phyloP scores from a whole-genome alignment of 73 alveolate genomes.

The Uronychia setigera region DNA sequence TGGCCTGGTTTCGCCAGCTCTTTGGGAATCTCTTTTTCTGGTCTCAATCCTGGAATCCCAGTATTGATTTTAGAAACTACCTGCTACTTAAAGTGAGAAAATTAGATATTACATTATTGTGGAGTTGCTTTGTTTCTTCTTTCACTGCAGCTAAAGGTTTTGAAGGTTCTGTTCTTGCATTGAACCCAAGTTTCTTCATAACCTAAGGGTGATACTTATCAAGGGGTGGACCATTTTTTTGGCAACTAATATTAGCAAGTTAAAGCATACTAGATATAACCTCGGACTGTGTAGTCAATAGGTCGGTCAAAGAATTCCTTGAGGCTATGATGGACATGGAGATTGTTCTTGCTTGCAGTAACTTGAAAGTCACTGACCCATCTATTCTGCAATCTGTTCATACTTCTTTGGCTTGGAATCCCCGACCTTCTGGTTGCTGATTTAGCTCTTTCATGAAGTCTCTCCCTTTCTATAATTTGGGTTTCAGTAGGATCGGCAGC shows the following conservation, averaged over 20 bases:
- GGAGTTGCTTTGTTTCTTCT: neutral
- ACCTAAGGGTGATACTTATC: neutral
- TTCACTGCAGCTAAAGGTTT: neutral
- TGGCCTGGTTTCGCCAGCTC: no score
- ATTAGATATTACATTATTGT: no score
- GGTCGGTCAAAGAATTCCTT: constrained; percentile 69
- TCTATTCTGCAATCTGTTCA: neutral
- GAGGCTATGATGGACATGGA: constrained; percentile 21
- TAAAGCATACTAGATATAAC: neutral
- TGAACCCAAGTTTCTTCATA: neutral
- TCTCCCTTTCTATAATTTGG: neutral
- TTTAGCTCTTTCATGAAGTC: neutral
- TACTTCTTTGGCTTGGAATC: neutral
- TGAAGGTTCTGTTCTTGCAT: neutral
- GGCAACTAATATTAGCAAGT: neutral
- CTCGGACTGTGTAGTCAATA: constrained; percentile 19
- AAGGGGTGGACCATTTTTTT: neutral
- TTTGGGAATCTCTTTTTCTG: no score
- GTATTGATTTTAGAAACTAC: no score
- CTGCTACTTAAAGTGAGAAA: no score
- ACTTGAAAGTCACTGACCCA: constrained; percentile 59
- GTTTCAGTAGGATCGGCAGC: neutral
- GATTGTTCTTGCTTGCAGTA: constrained; percentile 42
- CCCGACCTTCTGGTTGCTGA: neutral
- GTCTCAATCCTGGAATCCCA: no score